phyloP scores from a whole-genome alignment of 2,329 filamentous ascomycete species.

The Hyphodiscus sp. region DNA sequence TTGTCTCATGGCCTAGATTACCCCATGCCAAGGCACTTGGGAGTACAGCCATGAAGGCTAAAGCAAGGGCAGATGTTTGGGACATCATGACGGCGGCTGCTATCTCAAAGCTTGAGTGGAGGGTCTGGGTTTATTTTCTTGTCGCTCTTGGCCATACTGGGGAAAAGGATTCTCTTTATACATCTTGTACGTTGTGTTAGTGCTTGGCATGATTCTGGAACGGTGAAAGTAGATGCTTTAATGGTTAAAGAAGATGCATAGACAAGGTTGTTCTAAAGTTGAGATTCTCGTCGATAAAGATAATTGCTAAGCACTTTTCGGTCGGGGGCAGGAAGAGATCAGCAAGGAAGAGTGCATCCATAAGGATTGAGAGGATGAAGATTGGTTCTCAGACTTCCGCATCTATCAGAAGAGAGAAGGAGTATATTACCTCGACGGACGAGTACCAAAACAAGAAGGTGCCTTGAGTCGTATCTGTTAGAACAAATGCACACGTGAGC shows the following conservation, averaged over 20 bases:
- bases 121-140: neutral
- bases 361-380: neutral
- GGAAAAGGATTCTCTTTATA: neutral
- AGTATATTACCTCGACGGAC: neutral
- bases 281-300: neutral
- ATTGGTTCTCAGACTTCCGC: neutral
- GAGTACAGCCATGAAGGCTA: conserved; percentile 14
- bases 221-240: neutral
- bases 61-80: conserved; percentile 1
- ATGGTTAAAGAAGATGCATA: neutral
- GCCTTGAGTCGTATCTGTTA: neutral
- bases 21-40: conserved; percentile 23
- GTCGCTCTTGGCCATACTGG: neutral
- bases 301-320: neutral
- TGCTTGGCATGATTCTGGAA: neutral
- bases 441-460: neutral
- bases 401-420: neutral
- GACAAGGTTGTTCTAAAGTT: neutral
- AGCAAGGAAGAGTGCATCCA: neutral
- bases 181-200: neutral
- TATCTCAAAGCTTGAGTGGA: neutral
- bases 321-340: neutral
- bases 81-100: conserved; percentile 7
- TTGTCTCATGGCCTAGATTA: conserved; percentile 57
- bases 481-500: neutral